Evolutionary conservation across 805 yeast species (phyloP), one percentile per base, ranked within the genome.

Genomic region (Ascoidea tarda): DNA sequence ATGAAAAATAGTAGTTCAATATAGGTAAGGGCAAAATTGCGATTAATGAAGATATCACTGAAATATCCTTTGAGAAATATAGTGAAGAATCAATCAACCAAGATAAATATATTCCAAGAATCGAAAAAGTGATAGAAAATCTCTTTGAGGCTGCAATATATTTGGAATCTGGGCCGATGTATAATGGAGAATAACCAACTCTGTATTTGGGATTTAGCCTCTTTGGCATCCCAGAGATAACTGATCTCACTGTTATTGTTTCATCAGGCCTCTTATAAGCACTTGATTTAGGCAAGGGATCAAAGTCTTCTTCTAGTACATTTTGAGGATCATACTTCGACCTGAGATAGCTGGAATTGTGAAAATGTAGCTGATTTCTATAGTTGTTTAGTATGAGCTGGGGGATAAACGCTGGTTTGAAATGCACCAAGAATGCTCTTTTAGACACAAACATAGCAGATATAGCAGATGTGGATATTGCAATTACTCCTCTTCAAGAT

Each of bases 141-240:
- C 88, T 64, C 59, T 82, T 84, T 48, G 82, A 69, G 52, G 81
- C 71, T 2, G 85, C 77, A 2, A 83, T 79, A 53, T 81, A 80
- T 49, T 76, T 74, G 6, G 78, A 70, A 2, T 81, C 71, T 0
- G 89, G 87, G 0, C 84, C 79, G 50, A 72, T 76, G 59, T 85
- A 85, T 32, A 85, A 59, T 3, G 90, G 84, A 55, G 71, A 72
- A 59, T 79, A 75, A 2, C 85, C 79, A 5, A 81, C 66, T 51
- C 87, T 66, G 54, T 62, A 75, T 32, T 79, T 71, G 5, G 69
- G 62, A 5, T 81, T 64, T 12, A 72, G 53, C 0, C 69, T 58
- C 4, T 73, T 69, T 1, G 78, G 76, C 32, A 68, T 67, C 48
- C 73, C 66, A 14, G 77, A 61, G 50, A 61, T 62, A 48, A 60